Conservation (phyloP, 192 early-diverging fungal genomes). For the Dimargaris cristalligena region DNA sequence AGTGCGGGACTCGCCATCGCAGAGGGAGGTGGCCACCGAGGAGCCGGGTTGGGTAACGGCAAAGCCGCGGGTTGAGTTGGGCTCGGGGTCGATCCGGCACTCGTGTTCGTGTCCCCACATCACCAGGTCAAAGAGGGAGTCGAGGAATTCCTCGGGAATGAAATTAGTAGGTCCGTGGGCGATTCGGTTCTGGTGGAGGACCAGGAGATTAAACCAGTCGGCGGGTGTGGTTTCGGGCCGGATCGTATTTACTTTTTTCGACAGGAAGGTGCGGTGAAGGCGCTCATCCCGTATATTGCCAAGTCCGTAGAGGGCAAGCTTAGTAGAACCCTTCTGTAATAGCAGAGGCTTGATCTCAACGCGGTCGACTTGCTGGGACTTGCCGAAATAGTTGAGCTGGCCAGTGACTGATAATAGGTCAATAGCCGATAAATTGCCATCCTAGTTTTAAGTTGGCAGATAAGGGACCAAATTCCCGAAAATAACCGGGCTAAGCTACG, state of each 20-base stretch:
- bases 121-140: slow-evolving; percentile 63
- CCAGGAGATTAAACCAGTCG: slow-evolving; percentile 81
- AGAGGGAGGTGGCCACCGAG: slow-evolving; percentile 77
- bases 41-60: slow-evolving; percentile 84
- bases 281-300: slow-evolving; percentile 89
- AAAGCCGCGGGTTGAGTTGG: slow-evolving; percentile 44
- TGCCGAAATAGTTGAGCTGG: slow-evolving; percentile 89
- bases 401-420: slow-evolving; percentile 64
- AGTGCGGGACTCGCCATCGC: slow-evolving; percentile 58
- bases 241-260: slow-evolving; percentile 53
- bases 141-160: slow-evolving; percentile 76
- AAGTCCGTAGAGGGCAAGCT: slow-evolving; percentile 72
- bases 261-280: slow-evolving; percentile 56
- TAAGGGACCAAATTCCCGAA: no score
- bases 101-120: slow-evolving; percentile 98
- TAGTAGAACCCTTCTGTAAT: slow-evolving; percentile 57
- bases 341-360: slow-evolving; percentile 65
- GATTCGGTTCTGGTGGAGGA: slow-evolving; percentile 83
- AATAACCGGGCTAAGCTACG: no score
- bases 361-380: slow-evolving; percentile 48
- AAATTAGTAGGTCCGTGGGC: slow-evolving; percentile 66
- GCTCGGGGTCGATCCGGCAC: slow-evolving; percentile 61
- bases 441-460: slow-evolving; percentile 14
- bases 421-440: slow-evolving; percentile 66
- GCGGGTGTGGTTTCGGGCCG: slow-evolving; percentile 45